Evolutionary conservation across 495 filamentous ascomycete genomes (phyloP).

Genomic region (Penicillium lividum): DNA sequence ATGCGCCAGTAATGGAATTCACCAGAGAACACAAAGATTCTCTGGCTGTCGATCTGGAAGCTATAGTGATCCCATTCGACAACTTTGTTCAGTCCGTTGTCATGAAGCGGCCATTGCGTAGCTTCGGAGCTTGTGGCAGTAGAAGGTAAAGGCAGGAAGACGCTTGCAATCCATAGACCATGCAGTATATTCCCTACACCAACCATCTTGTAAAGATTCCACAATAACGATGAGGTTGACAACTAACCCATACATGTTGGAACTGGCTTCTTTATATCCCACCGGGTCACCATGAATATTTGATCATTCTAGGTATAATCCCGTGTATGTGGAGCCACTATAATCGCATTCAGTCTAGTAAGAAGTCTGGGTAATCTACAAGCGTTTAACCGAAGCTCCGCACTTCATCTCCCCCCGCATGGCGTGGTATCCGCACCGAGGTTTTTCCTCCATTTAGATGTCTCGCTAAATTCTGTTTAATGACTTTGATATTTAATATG

Average conservation of each 20-base stretch:
- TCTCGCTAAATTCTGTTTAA: not conserved
- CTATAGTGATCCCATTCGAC: slow-evolving; percentile 63
- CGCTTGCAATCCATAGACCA: slow-evolving; percentile 17
- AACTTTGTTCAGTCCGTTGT: slow-evolving; percentile 51
- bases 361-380: not conserved
- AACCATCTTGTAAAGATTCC: slow-evolving; percentile 12
- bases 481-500: not conserved
- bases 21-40: slow-evolving; percentile 60
- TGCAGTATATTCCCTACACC: slow-evolving; percentile 15
- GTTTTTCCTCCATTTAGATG: slow-evolving; percentile 30
- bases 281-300: not conserved
- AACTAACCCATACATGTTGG: not conserved
- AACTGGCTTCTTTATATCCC: not conserved
- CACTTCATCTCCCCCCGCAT: slow-evolving; percentile 12
- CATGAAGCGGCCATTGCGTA: slow-evolving; percentile 48
- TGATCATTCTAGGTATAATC: not conserved
- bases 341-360: not conserved
- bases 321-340: not conserved
- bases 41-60: slow-evolving; percentile 54
- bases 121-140: slow-evolving; percentile 22
- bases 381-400: slow-evolving; percentile 13
- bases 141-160: slow-evolving; percentile 20
- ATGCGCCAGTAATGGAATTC: slow-evolving; percentile 65
- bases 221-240: not conserved
- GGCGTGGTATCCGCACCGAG: not conserved